Conservation (phyloP, 345 rosid genomes). For the Durio zibethinus region DNA sequence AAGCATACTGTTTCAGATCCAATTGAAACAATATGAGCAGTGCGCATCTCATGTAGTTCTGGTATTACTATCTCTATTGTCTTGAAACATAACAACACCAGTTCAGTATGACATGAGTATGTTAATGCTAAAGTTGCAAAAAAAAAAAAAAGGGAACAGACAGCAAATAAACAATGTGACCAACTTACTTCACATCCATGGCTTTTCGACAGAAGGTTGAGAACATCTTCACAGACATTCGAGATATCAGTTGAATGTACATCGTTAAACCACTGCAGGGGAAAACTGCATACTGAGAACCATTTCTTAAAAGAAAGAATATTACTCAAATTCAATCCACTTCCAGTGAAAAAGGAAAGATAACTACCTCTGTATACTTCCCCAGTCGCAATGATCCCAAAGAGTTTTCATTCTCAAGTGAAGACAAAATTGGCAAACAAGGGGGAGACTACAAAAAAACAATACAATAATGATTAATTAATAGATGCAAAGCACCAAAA, state of each 20-base stretch:
- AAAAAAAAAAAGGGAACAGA: not conserved
- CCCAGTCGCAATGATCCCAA: conserved; percentile 70
- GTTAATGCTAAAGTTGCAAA: not conserved
- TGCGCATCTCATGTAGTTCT: conserved; percentile 76
- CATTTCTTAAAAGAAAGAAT: not conserved
- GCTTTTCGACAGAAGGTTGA: conserved; percentile 50
- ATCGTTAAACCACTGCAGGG: conserved; percentile 88
- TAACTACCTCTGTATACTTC: conserved; percentile 59
- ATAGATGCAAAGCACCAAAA: not conserved
- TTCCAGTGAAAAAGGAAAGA: conserved; percentile 21
- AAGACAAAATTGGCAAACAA: conserved; percentile 61
- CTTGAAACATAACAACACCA: conserved; percentile 28
- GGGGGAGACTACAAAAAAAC: conserved; percentile 58
- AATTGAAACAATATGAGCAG: conserved; percentile 71
- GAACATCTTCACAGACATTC: conserved; percentile 68
- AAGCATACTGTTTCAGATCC: conserved; percentile 48
- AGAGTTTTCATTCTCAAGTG: conserved; percentile 36
- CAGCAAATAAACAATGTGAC: not conserved
- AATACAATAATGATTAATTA: not conserved
- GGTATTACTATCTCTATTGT: conserved; percentile 77
- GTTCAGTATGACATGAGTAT: not conserved
- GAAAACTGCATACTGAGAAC: conserved; percentile 12
- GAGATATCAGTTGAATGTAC: conserved; percentile 70
- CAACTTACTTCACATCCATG: conserved; percentile 74
- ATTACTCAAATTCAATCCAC: not conserved